Percentiles rank a stretch among this genome's conserved stretches.
These are phyloP conservation scores for Raffaelea albimanens DNA, from an alignment of 2,329 filamentous ascomycete genomes.

Conservation along the genomic window DNA sequence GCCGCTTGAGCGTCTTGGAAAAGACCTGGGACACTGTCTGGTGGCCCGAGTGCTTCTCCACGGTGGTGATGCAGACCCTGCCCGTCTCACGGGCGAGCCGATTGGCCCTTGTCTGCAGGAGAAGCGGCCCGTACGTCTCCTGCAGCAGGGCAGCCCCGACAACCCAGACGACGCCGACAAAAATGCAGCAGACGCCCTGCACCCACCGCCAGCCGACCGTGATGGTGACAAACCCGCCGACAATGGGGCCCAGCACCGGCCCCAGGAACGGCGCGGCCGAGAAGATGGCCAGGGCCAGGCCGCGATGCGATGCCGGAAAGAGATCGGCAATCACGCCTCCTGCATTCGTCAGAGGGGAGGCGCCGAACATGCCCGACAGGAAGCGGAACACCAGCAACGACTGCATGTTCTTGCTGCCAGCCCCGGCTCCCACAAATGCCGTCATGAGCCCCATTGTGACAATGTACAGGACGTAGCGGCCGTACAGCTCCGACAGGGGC, in stretches of 20 bases:
- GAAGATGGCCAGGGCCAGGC: neutral
- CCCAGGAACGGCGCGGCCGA: constrained; percentile 34
- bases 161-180: neutral
- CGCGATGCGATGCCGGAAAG: neutral
- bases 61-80: neutral
- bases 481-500: constrained; percentile 19
- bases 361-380: constrained; percentile 2
- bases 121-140: neutral
- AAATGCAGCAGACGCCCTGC: neutral
- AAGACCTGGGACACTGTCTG: neutral
- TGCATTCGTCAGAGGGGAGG: neutral
- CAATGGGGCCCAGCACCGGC: constrained; percentile 25
- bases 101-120: neutral
- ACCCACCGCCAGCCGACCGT: constrained; percentile 48
- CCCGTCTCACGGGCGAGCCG: neutral
- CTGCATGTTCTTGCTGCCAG: constrained; percentile 19
- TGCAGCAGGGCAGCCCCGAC: neutral
- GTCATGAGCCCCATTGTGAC: neutral
- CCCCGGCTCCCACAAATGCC: neutral
- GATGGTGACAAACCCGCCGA: constrained; percentile 53
- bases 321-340: constrained; percentile 3
- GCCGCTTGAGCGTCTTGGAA: constrained; percentile 37
- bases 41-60: neutral
- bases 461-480: constrained; percentile 1
- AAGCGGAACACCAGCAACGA: constrained; percentile 3